Evolutionary conservation across 129 eudicot species (phyloP), one percentile per base, ranked within the genome.

Genomic region (Artemisia annua): DNA sequence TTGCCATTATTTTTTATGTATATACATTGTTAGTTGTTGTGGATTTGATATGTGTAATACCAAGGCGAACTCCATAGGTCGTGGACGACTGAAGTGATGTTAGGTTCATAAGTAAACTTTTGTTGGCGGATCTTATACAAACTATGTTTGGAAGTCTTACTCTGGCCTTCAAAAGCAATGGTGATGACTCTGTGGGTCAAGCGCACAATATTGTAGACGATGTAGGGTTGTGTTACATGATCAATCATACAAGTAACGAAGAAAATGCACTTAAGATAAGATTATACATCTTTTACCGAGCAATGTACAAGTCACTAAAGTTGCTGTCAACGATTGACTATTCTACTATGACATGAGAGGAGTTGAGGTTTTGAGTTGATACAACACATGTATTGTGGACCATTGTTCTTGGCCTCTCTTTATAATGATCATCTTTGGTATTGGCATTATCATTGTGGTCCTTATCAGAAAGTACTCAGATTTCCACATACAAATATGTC

Each of bases 351-450:
- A 63, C 56, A 78, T 54, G 32, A 71, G 60, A 64, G 11, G 48
- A 63, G 44, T 65, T 71, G 78, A 71, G 73, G 67, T 71, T 78
- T 39, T 78, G 54, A 44, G 78, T 63, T 78, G 52, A 64, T 78
- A 30, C 62, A 71, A 78, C 64, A 73, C 82, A 78, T 71, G 82
- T 64, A 30, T 71, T 78, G 73, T 78, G 73, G 82, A 64, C 82
- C 78, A 16, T 55, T 63, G 52, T 46, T 66, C 63, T 20, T 76
- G 69, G 26, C 68, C 73, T 76, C 69, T 48, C 53, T 48, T 48
- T 58, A 48, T 76, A 14, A 76, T 76, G 62, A 72, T 54, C 82
- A 78, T 71, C 71, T 78, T 71, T 71, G 73, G 62, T 78, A 71
- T 71, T 71, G 73, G 22, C 77, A 44, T 54, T 78, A 71, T 78